These are phyloP conservation scores for Schizosaccharomyces japonicus DNA, from an alignment of 805 yeast genomes.

Conservation along the genomic window DNA sequence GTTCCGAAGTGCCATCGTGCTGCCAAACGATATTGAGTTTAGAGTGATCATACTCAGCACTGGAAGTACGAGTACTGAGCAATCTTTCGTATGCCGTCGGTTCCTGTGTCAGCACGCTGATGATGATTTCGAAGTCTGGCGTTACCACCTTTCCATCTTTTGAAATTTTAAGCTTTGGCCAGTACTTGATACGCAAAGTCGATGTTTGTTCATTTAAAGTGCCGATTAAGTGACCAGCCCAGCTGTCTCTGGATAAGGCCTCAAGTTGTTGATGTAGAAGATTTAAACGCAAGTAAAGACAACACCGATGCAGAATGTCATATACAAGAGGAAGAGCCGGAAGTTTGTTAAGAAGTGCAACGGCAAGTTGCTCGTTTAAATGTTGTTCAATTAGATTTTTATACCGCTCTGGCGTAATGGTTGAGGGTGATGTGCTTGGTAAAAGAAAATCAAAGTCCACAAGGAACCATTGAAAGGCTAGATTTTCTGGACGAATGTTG, in stretches of 20 bases:
- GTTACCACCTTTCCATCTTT: neutral
- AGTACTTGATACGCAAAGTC: neutral
- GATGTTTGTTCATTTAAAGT: neutral
- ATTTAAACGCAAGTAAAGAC: neutral
- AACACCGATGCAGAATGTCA: neutral
- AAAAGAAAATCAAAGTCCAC: neutral
- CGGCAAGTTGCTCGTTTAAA: neutral
- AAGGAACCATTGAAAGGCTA: neutral
- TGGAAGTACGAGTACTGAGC: neutral
- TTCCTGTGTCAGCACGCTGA: neutral
- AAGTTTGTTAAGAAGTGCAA: neutral
- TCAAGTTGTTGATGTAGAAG: neutral
- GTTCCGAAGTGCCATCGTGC: neutral
- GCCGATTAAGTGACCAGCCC: neutral
- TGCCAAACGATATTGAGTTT: neutral
- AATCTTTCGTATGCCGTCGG: neutral
- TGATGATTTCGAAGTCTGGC: neutral
- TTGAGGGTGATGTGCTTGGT: neutral
- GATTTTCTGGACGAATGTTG: neutral
- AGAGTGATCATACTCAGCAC: neutral
- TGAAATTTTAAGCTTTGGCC: neutral
- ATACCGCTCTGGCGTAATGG: neutral
- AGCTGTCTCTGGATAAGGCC: neutral
- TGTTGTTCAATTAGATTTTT: neutral
- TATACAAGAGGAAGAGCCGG: neutral